phyloP scores from a whole-genome alignment of 139 green algal species.

The Astrephomene gubernaculifera region DNA sequence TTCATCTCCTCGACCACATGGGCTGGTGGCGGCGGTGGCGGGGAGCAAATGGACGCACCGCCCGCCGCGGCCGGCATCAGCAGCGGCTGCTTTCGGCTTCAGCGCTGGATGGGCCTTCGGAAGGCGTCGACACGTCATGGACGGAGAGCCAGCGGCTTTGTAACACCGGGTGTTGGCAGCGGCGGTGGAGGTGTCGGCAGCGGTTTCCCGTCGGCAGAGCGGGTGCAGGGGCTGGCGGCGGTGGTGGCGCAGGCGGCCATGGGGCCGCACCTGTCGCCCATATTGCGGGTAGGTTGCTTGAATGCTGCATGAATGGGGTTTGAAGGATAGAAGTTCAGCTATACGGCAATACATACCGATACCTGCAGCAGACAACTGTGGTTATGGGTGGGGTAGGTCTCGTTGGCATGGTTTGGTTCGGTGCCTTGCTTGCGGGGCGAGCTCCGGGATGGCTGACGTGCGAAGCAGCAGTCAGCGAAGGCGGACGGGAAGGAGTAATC shows the following conservation, averaged over 20 bases:
- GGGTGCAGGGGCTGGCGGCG: not conserved
- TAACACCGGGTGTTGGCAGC: not conserved
- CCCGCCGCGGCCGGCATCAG: too few species aligned
- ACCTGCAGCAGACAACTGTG: not conserved
- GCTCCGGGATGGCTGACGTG: too few species aligned
- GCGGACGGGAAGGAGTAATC: too few species aligned
- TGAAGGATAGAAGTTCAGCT: not conserved
- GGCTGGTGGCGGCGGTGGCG: not conserved
- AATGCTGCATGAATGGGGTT: not conserved
- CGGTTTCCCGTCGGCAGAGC: not conserved
- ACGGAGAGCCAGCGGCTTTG: not conserved
- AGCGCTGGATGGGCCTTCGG: not conserved
- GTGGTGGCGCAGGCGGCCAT: not conserved
- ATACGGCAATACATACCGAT: too few species aligned
- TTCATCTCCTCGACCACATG: conserved; percentile 1
- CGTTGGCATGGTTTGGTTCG: too few species aligned
- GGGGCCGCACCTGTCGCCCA: not conserved
- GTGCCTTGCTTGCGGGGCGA: not conserved
- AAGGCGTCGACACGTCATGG: too few species aligned
- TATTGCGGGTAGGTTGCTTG: not conserved
- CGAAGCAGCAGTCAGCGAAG: too few species aligned
- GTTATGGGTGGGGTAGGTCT: too few species aligned
- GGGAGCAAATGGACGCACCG: not conserved
- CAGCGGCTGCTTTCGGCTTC: not conserved
- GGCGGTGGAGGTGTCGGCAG: not conserved